Percentiles rank a stretch among this genome's conserved stretches.
These are phyloP conservation scores for Fusarium coicis DNA, from an alignment of 2,329 filamentous ascomycete species.

Conservation along the genomic window DNA sequence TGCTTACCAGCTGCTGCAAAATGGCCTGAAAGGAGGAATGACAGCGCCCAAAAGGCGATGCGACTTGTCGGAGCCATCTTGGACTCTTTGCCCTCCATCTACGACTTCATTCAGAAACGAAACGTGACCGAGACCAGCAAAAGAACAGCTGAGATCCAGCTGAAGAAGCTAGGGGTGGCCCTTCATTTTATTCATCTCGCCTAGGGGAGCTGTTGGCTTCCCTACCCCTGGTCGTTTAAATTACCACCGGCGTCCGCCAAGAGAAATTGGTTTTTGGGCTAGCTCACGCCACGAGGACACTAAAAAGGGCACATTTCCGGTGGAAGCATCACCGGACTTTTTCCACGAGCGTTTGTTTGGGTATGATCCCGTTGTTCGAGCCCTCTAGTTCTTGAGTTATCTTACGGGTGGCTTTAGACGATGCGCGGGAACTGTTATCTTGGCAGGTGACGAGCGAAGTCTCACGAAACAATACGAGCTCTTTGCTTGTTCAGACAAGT, in stretches of 20 bases:
- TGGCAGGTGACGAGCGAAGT: neutral
- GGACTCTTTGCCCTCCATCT: conserved; percentile 35
- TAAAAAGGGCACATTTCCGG: conserved; percentile 31
- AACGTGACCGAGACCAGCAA: conserved; percentile 13
- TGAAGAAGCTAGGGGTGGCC: conserved; percentile 6
- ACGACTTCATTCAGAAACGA: conserved; percentile 17
- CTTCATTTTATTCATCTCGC: conserved; percentile 44
- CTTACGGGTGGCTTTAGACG: conserved; percentile 6
- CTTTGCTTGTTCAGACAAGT: conserved; percentile 5
- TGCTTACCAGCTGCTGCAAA: conserved; percentile 40
- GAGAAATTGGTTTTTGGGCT: conserved; percentile 26
- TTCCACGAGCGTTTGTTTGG: conserved; percentile 6
- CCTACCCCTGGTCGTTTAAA: conserved; percentile 25
- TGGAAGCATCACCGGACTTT: conserved; percentile 5
- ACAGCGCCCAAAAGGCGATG: conserved; percentile 41
- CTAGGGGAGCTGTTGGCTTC: neutral
- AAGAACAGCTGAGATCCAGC: neutral
- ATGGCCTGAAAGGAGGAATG: conserved; percentile 35
- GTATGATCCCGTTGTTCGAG: conserved; percentile 15
- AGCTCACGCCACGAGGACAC: conserved; percentile 40
- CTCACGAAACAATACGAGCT: neutral
- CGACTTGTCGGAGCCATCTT: conserved; percentile 40
- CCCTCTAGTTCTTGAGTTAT: neutral
- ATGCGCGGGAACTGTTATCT: neutral
- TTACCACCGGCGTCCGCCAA: conserved; percentile 29